Base-by-base conservation (phyloP, 345 rosid genomes). In the Eucalyptus coolabah region DNA sequence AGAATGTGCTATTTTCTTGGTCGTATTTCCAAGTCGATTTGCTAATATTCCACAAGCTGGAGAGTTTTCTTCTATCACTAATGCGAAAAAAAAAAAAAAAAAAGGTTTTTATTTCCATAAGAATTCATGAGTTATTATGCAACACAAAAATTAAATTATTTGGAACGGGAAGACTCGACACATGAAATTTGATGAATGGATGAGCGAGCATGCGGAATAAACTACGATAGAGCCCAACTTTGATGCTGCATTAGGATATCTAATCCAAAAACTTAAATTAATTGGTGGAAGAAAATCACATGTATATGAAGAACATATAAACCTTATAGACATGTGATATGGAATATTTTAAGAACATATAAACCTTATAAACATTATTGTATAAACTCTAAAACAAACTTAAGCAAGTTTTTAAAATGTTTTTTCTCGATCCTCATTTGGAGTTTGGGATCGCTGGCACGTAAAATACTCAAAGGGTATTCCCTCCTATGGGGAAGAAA, bases 101-200 rank as follows among this genome's bases (percentile, higher is more conserved):
- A 47, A 65, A 65, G 19, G 40, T 4, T 37, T 37, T 72, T 34
- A 37, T 72, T 72, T 72, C 82, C 82, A 72, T 72, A 19, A 37
- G 45, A 69, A 34, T 69, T 32, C 24, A 3, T 3, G 3, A 69
- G 24, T 17, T 69, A 9, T 69, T 65, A n/a, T n/a, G 18, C 72
- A 30, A n/a, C 19, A 14, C 17, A 69, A 32, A 69, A 69, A 9
- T 69, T 32, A 17, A 69, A 69, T 8, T 34, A 32, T 8, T 69
- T 17, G 24, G 42, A 28, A 12, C 2, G 3, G 2, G 32, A 0
- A 63, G 18, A 28, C 1, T 0, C 2, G 0, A 13, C 17, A 8
- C 13, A 16, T 32, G 42, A 37, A 69, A 67, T 67, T 67, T 67
- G 77, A 67, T 16, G 9, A 67, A 67, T 59, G n/a, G n/a, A 26